Percentiles rank a stretch among this genome's conserved stretches.
Conservation (phyloP, 169 alveolate species). For the Eimeria necatrix region DNA sequence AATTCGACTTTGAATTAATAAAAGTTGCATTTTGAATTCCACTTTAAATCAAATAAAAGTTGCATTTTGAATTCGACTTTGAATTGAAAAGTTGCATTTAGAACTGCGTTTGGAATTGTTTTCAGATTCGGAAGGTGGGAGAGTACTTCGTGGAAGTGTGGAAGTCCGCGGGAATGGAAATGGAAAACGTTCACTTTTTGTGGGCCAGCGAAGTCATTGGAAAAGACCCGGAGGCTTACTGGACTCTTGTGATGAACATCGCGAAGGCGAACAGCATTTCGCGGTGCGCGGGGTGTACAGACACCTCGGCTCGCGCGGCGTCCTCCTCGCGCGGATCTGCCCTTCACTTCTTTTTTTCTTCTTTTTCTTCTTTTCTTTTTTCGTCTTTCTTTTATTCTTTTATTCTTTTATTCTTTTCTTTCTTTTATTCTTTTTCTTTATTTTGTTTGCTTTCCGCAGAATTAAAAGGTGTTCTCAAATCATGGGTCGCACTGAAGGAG, state of each 20-base stretch:
- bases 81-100: too few relatives aligned
- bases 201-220: constrained; percentile 99
- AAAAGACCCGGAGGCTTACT: constrained; percentile 96
- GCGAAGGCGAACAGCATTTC: constrained; percentile 94
- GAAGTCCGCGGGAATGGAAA: constrained; percentile 99
- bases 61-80: too few relatives aligned
- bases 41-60: too few relatives aligned
- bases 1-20: too few relatives aligned
- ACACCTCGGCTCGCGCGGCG: not conserved
- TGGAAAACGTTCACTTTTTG: constrained; percentile 96
- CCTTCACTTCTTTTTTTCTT: not conserved
- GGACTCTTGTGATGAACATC: constrained; percentile 98
- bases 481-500: constrained; percentile 99
- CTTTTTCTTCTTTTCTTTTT: not conserved
- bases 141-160: constrained; percentile 99
- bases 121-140: constrained; percentile 96
- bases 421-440: not conserved
- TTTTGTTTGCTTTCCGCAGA: constrained; percentile 83
- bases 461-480: constrained; percentile 98
- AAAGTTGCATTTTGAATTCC: too few relatives aligned
- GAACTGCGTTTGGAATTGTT: too few relatives aligned
- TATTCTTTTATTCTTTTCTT: not conserved
- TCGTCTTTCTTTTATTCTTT: not conserved
- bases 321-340: not conserved
- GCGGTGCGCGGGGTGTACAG: constrained; percentile 34